phyloP scores from a whole-genome alignment of 2,329 filamentous ascomycete species.

The Fusarium transvaalense region DNA sequence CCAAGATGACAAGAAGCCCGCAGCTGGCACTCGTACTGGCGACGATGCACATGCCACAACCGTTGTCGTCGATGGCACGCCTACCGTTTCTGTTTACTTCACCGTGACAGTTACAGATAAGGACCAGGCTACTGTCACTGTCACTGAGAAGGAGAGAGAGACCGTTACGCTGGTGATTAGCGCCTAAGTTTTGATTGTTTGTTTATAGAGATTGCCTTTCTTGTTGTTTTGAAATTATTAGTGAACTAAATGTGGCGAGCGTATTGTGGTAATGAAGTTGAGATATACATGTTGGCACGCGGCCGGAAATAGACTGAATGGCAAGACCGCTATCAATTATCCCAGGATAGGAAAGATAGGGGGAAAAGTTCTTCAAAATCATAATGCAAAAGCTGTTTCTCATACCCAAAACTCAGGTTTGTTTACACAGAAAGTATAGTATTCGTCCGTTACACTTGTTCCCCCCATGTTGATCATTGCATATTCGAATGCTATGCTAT shows the following conservation, averaged over 20 bases:
- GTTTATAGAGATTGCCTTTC: background rate
- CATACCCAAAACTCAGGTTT: background rate
- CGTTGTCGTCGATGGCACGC: constrained; percentile 50
- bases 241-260: background rate
- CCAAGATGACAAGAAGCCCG: constrained; percentile 26
- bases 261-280: constrained; percentile 43
- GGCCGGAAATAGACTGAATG: constrained; percentile 6
- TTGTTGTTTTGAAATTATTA: background rate
- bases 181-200: constrained; percentile 29
- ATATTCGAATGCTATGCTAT: constrained; percentile 2
- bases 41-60: constrained; percentile 38
- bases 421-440: background rate
- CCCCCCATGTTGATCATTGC: background rate
- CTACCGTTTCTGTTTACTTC: constrained; percentile 54
- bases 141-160: constrained; percentile 51
- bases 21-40: constrained; percentile 21
- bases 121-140: constrained; percentile 50
- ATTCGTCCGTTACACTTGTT: background rate
- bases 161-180: constrained; percentile 52
- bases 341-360: background rate
- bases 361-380: background rate
- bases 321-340: background rate
- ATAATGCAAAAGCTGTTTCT: background rate
- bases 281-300: constrained; percentile 10
- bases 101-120: constrained; percentile 55